Evolutionary conservation across 2,329 filamentous ascomycete genomes (phyloP), one percentile per base, ranked within the genome.

Genomic region (Verruconis gallopava): DNA sequence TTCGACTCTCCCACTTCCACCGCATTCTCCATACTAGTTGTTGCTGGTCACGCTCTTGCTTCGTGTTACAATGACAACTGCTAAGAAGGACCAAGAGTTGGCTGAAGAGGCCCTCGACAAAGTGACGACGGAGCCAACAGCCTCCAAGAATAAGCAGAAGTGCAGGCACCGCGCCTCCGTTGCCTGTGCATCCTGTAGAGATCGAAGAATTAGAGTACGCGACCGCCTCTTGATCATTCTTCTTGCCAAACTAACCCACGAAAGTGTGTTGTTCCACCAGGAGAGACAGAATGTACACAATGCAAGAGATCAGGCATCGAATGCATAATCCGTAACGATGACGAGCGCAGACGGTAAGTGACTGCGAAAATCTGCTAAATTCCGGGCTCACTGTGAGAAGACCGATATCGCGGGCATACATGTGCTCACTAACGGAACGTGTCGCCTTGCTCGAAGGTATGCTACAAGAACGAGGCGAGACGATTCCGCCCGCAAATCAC

Each of bases 391-490:
- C 28, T 20, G 15, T 42, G 22, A 40, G 21, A 35, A 73, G 71
- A 28, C 71, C 71, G 5, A 72, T 74, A 22, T 74, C 70, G 15
- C 69, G 72, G 52, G 71, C 71, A 41, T 75, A 74, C 53, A 72
- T 73, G 64, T 68, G 66, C 32, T 73, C 69, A 1, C 57, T 75
- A 9, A 70, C 69, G n/a, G 68, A 70, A 18, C 63, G 71, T 3
- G 71, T 74, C 34, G 57, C 62, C 5, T 48, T 74, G 46, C 59
- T 75, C 1, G 71, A 75, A 55, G 55, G 55, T 13, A 62, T 74
- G 64, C 61, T 75, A 3, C 52, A 63, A 43, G 67, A 72, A 30
- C 63, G 62, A 22, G 71, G 70, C 38, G 61, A 68, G 14, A 59
- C 62, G 2, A 63, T 66, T 17, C 71, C 71, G 6, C 67, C 68